phyloP scores from a whole-genome alignment of 1,284 basidiomycete genomes.

The Vanrija sp. region DNA sequence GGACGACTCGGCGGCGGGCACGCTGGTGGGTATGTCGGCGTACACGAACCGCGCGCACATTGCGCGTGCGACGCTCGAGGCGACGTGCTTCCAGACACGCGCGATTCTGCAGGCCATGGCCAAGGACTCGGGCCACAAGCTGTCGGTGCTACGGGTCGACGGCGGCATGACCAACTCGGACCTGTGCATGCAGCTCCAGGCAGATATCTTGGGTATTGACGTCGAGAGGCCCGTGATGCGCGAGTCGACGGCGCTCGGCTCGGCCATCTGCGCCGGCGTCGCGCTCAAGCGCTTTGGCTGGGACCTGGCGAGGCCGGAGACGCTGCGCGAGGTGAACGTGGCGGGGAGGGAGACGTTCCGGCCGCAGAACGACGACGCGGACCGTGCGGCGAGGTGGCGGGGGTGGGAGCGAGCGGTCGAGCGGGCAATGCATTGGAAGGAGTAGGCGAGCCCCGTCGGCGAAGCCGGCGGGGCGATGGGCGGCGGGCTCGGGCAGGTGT shows the following conservation, averaged over 20 bases:
- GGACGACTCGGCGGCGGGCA: conserved; percentile 43
- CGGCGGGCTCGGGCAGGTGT: too few species aligned
- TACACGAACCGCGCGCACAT: conserved; percentile 93
- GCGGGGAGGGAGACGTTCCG: conserved; percentile 70
- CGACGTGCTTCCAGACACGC: conserved; percentile 69
- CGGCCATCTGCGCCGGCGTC: conserved; percentile 87
- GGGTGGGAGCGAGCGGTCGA: conserved; percentile 83
- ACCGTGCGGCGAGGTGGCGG: conserved; percentile 62
- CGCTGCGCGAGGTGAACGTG: conserved; percentile 83
- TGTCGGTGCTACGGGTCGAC: conserved; percentile 84
- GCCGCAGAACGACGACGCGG: conserved; percentile 57
- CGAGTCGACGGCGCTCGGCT: conserved; percentile 92
- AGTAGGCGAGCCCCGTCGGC: not conserved
- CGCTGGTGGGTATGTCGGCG: conserved; percentile 61
- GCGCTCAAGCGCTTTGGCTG: conserved; percentile 89
- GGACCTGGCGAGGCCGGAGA: conserved; percentile 80
- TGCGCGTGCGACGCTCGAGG: conserved; percentile 88
- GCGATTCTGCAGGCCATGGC: conserved; percentile 90
- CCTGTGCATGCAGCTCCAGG: conserved; percentile 83
- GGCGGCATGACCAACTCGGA: conserved; percentile 82
- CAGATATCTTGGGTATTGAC: conserved; percentile 88
- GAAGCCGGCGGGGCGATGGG: too few species aligned
- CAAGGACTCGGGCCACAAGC: conserved; percentile 51
- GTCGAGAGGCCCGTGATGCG: conserved; percentile 93
- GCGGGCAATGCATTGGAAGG: conserved; percentile 68